These are phyloP conservation scores for Tetracladium setigerum DNA, from an alignment of 495 filamentous ascomycete species.

Conservation along the genomic window DNA sequence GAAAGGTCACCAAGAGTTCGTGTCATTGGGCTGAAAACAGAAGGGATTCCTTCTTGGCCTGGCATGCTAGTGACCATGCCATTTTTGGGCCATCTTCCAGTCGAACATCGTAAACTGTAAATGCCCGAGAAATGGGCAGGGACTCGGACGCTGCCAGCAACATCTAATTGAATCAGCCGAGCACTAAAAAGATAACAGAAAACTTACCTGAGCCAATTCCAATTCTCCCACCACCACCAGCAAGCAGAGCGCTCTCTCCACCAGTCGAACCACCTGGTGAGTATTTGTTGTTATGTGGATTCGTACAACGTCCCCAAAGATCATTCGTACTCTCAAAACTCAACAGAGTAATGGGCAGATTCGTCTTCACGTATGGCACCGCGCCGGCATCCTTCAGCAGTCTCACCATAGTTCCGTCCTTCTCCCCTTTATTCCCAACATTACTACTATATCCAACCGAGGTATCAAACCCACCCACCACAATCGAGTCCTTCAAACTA, in stretches of 20 bases:
- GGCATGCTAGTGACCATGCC: constrained; percentile 87
- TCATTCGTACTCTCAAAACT: constrained; percentile 91
- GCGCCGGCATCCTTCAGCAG: constrained; percentile 92
- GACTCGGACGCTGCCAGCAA: constrained; percentile 82
- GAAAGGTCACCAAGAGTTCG: constrained; percentile 76
- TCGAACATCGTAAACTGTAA: constrained; percentile 86
- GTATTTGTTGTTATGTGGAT: constrained; percentile 77
- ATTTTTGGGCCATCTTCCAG: constrained; percentile 86
- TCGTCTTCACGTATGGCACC: constrained; percentile 92
- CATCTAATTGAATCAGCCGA: constrained; percentile 34
- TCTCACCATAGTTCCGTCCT: constrained; percentile 69
- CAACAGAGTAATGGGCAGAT: constrained; percentile 83
- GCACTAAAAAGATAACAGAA: background rate
- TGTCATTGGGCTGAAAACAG: constrained; percentile 91
- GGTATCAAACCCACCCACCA: constrained; percentile 79
- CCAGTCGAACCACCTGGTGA: constrained; percentile 90
- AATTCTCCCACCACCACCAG: constrained; percentile 79
- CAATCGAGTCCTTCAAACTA: constrained; percentile 80
- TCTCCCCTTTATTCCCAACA: constrained; percentile 51
- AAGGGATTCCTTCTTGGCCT: constrained; percentile 85
- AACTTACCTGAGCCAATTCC: constrained; percentile 69
- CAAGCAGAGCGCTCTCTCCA: constrained; percentile 80
- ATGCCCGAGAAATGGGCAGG: constrained; percentile 91
- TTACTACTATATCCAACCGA: constrained; percentile 75
- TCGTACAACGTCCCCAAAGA: constrained; percentile 74